Percentiles rank a stretch among this genome's conserved stretches.
Conservation (phyloP, 371 early-diverging fungal species). For the Mucor plumbeus region DNA sequence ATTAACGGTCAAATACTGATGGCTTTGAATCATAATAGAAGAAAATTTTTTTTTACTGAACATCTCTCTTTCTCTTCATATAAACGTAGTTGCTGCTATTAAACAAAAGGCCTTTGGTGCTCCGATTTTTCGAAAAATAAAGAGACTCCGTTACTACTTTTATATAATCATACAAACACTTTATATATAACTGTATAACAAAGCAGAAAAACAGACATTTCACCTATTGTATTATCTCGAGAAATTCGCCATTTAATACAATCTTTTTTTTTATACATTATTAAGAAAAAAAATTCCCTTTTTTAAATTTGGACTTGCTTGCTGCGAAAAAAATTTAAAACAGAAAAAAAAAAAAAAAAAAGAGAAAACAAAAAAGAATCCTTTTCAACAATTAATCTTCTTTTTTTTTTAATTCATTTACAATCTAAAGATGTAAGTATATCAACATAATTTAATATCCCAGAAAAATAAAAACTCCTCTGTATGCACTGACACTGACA, state of each 20-base stretch:
- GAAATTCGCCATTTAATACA: background rate
- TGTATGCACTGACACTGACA: background rate
- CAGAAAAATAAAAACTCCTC: conserved; percentile 4
- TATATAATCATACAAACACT: conserved; percentile 7
- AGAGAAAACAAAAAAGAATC: background rate
- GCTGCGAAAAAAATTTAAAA: conserved; percentile 7
- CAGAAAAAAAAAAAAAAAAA: conserved; percentile 10
- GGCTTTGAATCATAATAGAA: conserved; percentile 23
- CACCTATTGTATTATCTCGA: background rate
- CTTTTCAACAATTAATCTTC: background rate
- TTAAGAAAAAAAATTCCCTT: background rate
- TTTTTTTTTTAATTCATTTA: background rate
- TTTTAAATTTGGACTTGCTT: background rate
- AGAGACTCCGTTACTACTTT: conserved; percentile 30
- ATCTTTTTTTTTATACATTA: background rate
- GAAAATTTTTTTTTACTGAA: conserved; percentile 15
- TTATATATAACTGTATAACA: background rate
- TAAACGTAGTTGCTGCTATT: conserved; percentile 25
- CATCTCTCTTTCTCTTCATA: conserved; percentile 12
- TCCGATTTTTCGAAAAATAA: conserved; percentile 25
- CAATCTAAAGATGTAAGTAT: conserved; percentile 3
- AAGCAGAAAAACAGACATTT: background rate
- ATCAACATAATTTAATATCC: conserved; percentile 1
- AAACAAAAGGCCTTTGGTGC: conserved; percentile 35
- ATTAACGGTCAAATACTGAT: background rate